Evolutionary conservation across 129 eudicot genomes (phyloP), one percentile per base, ranked within the genome.

Genomic region (Artemisia tridentata): DNA sequence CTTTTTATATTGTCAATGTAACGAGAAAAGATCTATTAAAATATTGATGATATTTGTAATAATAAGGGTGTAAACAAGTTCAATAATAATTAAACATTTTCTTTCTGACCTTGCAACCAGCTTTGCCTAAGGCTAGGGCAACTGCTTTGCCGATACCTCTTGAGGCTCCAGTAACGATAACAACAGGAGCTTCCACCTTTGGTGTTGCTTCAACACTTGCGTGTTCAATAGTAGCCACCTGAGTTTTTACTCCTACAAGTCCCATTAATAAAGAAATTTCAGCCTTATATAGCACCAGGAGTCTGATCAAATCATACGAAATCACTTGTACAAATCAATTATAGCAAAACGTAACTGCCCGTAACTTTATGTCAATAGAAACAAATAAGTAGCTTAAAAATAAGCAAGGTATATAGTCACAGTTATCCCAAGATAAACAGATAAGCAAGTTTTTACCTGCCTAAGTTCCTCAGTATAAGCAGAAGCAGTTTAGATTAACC

Each of bases 121-220:
- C 95, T 75, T 90, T 95, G 67, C 99, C 99, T 65, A 95, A 68
- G 73, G 96, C 76, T 75, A 92, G 75, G 27, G 98, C 96, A 71
- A 86, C 78, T 7, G 98, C 91, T 79, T 84, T 92, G 54, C 99
- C 99, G 23, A 95, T 95, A 27, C 99, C 99, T 84, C 99, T 90
- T 41, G 99, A 95, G 60, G 99, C 99, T 80, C 99, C 99, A 38
- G 99, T 95, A 65, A 95, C 85, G 52, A 95, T 73, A 77, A 86
- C 96, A 79, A 95, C 99, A 50, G 99, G 99, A 80, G 96, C 88
- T 78, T 95, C 97, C 68, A 82, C 84, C 54, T 77, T 79, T 76
- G 78, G 79, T 43, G 87, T 61, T 52, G 77, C 82, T 68, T 84
- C 89, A 75, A 71, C 82, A 46, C 76, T 83, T 65, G 90, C 84